Evolutionary conservation across 1,284 basidiomycete species (phyloP), one percentile per base, ranked within the genome.

Genomic region (Irpex sp.): DNA sequence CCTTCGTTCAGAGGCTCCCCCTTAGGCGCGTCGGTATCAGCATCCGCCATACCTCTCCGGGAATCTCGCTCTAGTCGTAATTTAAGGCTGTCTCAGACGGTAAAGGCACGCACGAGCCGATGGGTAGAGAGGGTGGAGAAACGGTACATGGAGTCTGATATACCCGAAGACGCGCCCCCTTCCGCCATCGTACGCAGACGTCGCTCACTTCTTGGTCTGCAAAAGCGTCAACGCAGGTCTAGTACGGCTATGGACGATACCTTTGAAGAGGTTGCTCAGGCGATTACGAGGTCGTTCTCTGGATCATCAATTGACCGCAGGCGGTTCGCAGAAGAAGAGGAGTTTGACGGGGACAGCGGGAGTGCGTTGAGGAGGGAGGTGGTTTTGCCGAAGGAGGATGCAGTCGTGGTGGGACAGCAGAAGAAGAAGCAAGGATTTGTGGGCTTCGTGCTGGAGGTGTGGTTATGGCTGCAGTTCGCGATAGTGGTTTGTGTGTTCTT

Each of bases 391-490:
- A 33, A 14, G 28, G 33, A 54, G 14, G 52, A 54, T 14, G 28
- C 35, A 4, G 9, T 28, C 9, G 21, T 16, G 9, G 14, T 61
- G 57, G 60, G 64, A 59, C 67, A 70, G 56, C 65, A 67, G 19
- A 66, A 65, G 56, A 71, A 67, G 66, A 66, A 73, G 58, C 71
- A 72, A 36, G 77, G 80, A 19, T 68, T 83, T 51, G 78, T 78
- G 12, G 77, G 75, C 33, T 73, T 87, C 58, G 71, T 91, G 63
- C 67, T 92, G 51, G 86, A 90, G 73, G 69, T 88, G 21, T 92
- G 90, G 90, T 71, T 92, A 61, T 90, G 90, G 89, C 70, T 91
- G 58, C 90, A 92, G 72, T 91, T 92, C 69, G 75, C 71, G 7
- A 78, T 91, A 62, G 83, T 92, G 64, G 80, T 92, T 23, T 62